Evolutionary conservation across 2,329 filamentous ascomycete genomes (phyloP), one percentile per base, ranked within the genome.

Genomic region (Trichoderma koningiopsis): DNA sequence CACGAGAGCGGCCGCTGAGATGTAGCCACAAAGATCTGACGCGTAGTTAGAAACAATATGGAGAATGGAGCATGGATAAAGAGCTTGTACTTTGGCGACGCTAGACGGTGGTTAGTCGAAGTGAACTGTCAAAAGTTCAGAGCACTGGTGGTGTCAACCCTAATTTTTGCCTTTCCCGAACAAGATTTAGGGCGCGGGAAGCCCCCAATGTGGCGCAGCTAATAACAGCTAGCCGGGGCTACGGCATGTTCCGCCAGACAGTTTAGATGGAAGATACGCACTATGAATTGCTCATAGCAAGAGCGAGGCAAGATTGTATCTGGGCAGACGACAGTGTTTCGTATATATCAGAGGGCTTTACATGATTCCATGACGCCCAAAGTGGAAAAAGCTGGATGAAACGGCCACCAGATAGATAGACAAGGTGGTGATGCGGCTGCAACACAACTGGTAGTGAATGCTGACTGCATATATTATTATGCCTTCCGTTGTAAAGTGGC

Each of bases 191-290:
- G 62, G 19, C 22, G 62, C 53, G 52, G 52, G 33, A 66, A 27
- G 62, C 24, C 37, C 53, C 29, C 62, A 66, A 24, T 10, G 62
- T 66, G 37, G 62, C 62, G 62, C 49, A 47, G 53, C 62, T 57
- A 57, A 66, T 31, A 57, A 43, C 62, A 57, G n/a, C 27, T n/a
- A 57, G n/a, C 14, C 10, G 1, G 27, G 22, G 37, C 40, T 66
- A 35, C 24, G 53, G 29, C 47, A 49, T 49, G 19, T 43, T n/a
- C 40, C 40, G 40, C 40, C 19, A 43, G 40, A 43, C 40, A 10
- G 40, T 43, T 43, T 19, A 1, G 16, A 19, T 43, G 37, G 19
- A 19, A 16, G 37, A 43, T 19, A 43, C 37, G 37, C 37, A 40
- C 37, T 43, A 43, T 43, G 16, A 10, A 35, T 3, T 13, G 11